These are phyloP conservation scores for Cladosporium cucumerinum DNA, from an alignment of 2,329 filamentous ascomycete genomes.

Conservation along the genomic window DNA sequence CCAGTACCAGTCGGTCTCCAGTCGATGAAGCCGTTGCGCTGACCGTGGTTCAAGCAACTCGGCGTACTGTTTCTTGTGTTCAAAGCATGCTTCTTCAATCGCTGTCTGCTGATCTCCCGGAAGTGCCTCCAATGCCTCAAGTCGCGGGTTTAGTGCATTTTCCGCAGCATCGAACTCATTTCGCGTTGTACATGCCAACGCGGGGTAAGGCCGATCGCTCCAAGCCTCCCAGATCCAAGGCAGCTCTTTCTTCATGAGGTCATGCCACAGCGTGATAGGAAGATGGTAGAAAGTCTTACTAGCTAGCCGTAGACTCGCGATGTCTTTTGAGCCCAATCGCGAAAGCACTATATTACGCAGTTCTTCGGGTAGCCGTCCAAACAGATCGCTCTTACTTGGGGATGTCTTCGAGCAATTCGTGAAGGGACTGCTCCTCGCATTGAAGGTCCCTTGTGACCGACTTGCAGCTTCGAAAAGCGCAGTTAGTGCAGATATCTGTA, in stretches of 20 bases:
- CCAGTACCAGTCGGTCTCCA: not conserved
- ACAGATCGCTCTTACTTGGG: not conserved
- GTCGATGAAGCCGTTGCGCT: not conserved
- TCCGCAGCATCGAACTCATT: not conserved
- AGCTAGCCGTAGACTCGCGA: slow-evolving; percentile 16
- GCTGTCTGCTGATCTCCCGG: not conserved
- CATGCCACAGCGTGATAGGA: slow-evolving; percentile 17
- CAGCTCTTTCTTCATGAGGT: slow-evolving; percentile 19
- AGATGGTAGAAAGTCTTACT: slow-evolving; percentile 21
- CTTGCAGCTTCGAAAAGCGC: not conserved
- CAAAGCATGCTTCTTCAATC: not conserved
- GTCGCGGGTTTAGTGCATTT: not conserved
- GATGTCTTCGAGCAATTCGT: too few species aligned
- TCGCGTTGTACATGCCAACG: not conserved
- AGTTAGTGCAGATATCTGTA: not conserved
- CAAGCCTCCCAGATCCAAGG: slow-evolving; percentile 25
- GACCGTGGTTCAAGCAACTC: not conserved
- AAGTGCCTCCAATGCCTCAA: not conserved
- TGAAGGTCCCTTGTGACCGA: not conserved
- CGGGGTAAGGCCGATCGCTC: not conserved
- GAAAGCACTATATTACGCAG: slow-evolving; percentile 13
- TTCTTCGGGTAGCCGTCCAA: not conserved
- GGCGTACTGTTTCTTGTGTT: not conserved
- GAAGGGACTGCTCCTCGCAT: not conserved
- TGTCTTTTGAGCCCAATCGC: not conserved